phyloP scores from a whole-genome alignment of 2,329 filamentous ascomycete genomes.

The Aspergillus viridinutans region DNA sequence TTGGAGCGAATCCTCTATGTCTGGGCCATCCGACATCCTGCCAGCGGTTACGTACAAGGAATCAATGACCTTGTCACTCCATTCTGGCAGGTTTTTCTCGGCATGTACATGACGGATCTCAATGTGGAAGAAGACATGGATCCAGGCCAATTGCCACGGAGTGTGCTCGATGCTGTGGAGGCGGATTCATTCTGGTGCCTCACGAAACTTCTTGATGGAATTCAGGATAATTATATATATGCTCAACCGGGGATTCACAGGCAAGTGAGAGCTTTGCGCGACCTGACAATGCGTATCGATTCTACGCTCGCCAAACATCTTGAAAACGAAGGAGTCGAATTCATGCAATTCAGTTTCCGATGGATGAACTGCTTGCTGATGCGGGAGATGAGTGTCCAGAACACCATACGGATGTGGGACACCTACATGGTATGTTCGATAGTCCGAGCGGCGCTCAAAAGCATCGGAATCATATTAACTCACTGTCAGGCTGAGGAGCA shows the following conservation, averaged over 20 bases:
- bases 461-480: conserved; percentile 12
- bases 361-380: conserved; percentile 99
- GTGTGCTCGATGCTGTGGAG: conserved; percentile 92
- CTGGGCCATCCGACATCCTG: conserved; percentile 96
- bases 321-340: conserved; percentile 87
- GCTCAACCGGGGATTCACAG: conserved; percentile 95
- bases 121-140: conserved; percentile 95
- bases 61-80: conserved; percentile 98
- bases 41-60: conserved; percentile 95
- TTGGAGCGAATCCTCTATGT: conserved; percentile 93
- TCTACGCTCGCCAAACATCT: conserved; percentile 78
- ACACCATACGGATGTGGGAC: conserved; percentile 99
- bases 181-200: conserved; percentile 98
- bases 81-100: conserved; percentile 96
- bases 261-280: conserved; percentile 81
- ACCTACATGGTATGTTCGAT: conserved; percentile 74
- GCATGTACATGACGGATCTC: conserved; percentile 88
- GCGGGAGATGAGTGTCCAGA: conserved; percentile 93
- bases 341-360: conserved; percentile 97
- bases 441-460: neutral
- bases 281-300: conserved; percentile 89
- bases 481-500: conserved; percentile 81
- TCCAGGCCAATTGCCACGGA: conserved; percentile 82
- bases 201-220: conserved; percentile 95
- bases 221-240: conserved; percentile 98